Evolutionary conservation across 148 eudicot genomes (phyloP), one percentile per base, ranked within the genome.

Genomic region (Vaccinium myrtillus): DNA sequence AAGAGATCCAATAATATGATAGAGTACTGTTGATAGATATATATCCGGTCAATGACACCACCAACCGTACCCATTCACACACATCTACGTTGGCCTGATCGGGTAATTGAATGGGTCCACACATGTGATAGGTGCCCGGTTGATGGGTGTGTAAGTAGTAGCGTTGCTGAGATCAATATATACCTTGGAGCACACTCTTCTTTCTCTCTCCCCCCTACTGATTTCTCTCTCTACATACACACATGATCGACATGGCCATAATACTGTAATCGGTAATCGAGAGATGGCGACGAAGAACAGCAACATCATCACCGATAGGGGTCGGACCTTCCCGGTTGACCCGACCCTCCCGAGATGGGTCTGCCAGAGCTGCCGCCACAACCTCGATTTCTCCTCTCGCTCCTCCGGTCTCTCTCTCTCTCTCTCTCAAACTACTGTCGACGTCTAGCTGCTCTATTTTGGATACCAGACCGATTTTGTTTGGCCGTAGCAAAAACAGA

Each of bases 351-450:
- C 98, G 18, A 86, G 93, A 56, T 95, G 91, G 91, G 90, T 89
- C 61, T 97, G 99, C 83, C 99, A 97, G 89, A 93, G 91, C 89
- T 97, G 99, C 85, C 98, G 88, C 80, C 94, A 92, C 69, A 65
- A 86, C 82, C 99, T 95, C 61, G 89, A 88, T 11, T 84, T 87
- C 79, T 58, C 87, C 61, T 89, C 59, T 43, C 46, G 46, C 85
- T 81, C 95, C 84, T 90, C 94, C 82, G 97, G 99, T 94, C 50
- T 75, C 89, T 80, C 79, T 55, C 32, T 86, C 14, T 55, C 65
- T 50, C 48, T 56, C 32, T 61, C 36, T n/a, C 46, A 43, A 4
- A 43, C 46, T 43, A 43, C 46, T 43, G 16, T 55, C 16, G 58
- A 55, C 19, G 4, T 55, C 18, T 55, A 55, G 58, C 59, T 55